Base-by-base conservation (phyloP, 1,284 basidiomycete genomes). In the Ustilago loliicola region DNA sequence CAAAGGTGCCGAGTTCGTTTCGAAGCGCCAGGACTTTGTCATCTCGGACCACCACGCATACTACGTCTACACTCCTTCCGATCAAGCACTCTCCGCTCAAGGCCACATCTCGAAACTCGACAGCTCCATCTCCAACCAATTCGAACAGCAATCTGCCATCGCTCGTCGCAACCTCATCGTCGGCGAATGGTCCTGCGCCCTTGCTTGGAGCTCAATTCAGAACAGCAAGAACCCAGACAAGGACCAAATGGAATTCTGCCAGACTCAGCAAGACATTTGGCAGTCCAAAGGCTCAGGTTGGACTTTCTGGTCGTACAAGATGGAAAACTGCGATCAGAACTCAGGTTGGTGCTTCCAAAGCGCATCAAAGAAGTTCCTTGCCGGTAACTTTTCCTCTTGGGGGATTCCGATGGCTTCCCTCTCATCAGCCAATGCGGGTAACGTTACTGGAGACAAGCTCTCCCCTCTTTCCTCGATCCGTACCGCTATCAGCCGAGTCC, bases 41-140 rank as follows among this genome's bases (percentile, higher is more conserved):
- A 90, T 94, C 32, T 89, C 92, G 75, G 93, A 94, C 76, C 90
- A 93, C 83, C 93, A 94, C 83, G 91, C 92, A 2, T 88, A 87
- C 87, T 80, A 84, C 76, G 92, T 93, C 61, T 93, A 90, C 82
- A 85, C 82, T 4, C 32, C 74, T 9, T 56, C 73, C 21, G 85
- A 86, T 58, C 72, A 69, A 48, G 61, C 67, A 3, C 69, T 79
- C 30, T 69, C 69, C 8, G 84, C 80, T 40, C 71, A 79, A 52
- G 76, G 77, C 25, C 84, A 86, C 63, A 83, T 81, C 21, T 67
- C 73, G 50, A 71, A 82, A 51, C 82, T 86, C 53, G 64, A 79
- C 51, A 77, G 80, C 6, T 67, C 66, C 55, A 75, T 85, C 61
- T 59, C 61, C 13, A 64, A 63, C 29, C 40, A 74, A 30, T 79